A percentile compares a stretch with the other conserved stretches of the same genome.
phyloP scores from a whole-genome alignment of 148 eudicot species.

The Vaccinium darrowii region DNA sequence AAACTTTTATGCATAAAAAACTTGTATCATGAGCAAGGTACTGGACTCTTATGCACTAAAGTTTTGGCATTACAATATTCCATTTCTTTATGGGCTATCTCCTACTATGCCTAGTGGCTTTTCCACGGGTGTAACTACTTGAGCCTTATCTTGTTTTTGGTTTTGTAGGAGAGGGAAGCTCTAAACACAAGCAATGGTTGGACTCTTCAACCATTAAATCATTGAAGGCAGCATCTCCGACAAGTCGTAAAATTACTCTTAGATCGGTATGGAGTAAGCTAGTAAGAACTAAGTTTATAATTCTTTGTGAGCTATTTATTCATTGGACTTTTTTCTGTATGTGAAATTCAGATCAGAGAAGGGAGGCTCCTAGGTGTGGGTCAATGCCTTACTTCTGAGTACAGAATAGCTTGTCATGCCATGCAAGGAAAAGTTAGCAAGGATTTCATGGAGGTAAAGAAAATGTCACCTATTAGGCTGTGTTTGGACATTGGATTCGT shows the following conservation, averaged over 20 bases:
- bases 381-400: constrained; percentile 85
- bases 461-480: neutral
- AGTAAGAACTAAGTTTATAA: neutral
- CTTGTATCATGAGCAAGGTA: too few relatives aligned
- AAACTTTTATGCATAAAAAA: too few relatives aligned
- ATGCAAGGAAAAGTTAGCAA: constrained; percentile 69
- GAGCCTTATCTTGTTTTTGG: neutral
- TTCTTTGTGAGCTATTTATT: neutral
- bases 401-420: constrained; percentile 77
- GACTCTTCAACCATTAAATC: constrained; percentile 66
- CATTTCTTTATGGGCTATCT: neutral
- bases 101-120: neutral
- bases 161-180: constrained; percentile 62
- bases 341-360: constrained; percentile 73
- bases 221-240: constrained; percentile 82
- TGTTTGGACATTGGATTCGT: neutral
- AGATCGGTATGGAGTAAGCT: constrained; percentile 57
- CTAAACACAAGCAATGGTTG: constrained; percentile 50
- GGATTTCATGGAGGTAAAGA: constrained; percentile 76
- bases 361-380: constrained; percentile 92
- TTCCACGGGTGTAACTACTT: neutral
- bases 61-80: too few relatives aligned
- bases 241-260: constrained; percentile 84
- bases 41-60: too few relatives aligned
- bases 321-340: constrained; percentile 1